Base-by-base conservation (phyloP, 306 rosid genomes). In the Medicago arabica region DNA sequence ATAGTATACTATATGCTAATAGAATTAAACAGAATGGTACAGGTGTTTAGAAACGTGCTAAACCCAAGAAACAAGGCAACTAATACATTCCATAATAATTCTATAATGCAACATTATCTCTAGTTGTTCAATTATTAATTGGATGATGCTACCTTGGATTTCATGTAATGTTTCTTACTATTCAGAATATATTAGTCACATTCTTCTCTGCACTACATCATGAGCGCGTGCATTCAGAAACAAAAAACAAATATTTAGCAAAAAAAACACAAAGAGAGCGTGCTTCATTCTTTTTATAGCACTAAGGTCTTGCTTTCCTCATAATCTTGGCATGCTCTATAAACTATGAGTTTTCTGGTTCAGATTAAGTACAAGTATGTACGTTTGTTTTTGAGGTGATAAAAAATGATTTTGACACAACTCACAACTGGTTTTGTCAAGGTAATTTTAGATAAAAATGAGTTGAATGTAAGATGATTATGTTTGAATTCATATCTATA, bases 41-140 rank as follows among this genome's bases (percentile, higher is more conserved):
- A 67, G 50, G 82, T 73, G 75, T 65, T 58, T 47, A 31, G 67
- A 38, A 77, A 82, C 82, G 82, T 82, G 85, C 79, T 46, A 77
- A 77, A 67, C 79, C 82, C 85, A 72, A 57, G 79, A 77, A 58
- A 82, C 82, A 77, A 77, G 79, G 85, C 61, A 72, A 58, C 76
- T 18, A 49, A 82, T 72, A 77, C 85, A 82, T 82, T 82, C 85
- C 85, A 77, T 76, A 64, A 38, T 67, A 59, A 9, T 82, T 50
- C 1, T 72, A 77, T 77, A 77, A 58, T 82, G 72, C 10, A 77
- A 66, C 85, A 77, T 67, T 74, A 77, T 77, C 78, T 69, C 49
- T n/a, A 12, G 9, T 73, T 8, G 39, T 55, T 71, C 18, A 25
- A 28, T 64, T 77, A 65, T 82, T 16, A 65, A 75, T 63, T 62